Evolutionary conservation across 768 basidiomycete species (phyloP).

Genomic region (Mycena vulgaris): DNA sequence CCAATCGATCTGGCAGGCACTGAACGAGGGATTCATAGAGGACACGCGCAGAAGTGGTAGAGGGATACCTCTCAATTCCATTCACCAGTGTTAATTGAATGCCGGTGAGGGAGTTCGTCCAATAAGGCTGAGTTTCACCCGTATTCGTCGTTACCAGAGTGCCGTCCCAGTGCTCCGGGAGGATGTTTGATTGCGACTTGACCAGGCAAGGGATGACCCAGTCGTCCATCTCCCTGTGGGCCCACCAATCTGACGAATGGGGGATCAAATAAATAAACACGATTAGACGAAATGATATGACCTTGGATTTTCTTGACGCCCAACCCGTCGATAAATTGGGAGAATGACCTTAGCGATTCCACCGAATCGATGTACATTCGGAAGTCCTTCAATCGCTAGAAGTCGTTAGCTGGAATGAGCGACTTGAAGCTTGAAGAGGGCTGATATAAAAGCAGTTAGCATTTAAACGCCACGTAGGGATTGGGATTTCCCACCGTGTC

Average conservation of each 20-base stretch:
- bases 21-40: too few species aligned
- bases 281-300: too few species aligned
- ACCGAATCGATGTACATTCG: constrained; percentile 20
- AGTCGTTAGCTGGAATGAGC: background rate
- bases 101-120: background rate
- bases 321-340: background rate
- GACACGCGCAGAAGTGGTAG: too few species aligned
- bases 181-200: background rate
- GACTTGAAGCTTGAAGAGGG: background rate
- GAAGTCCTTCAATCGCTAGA: background rate
- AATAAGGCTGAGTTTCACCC: background rate
- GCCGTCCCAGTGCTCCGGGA: background rate
- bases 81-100: background rate
- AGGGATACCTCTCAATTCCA: background rate
- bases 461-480: background rate
- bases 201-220: background rate
- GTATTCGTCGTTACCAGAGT: background rate
- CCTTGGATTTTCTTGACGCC: background rate
- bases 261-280: too few species aligned
- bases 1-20: too few species aligned
- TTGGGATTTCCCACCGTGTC: background rate
- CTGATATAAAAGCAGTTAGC: background rate
- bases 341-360: background rate
- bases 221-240: background rate
- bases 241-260: background rate